phyloP scores from a whole-genome alignment of 2,329 filamentous ascomycete species.

The Ilyonectria robusta region DNA sequence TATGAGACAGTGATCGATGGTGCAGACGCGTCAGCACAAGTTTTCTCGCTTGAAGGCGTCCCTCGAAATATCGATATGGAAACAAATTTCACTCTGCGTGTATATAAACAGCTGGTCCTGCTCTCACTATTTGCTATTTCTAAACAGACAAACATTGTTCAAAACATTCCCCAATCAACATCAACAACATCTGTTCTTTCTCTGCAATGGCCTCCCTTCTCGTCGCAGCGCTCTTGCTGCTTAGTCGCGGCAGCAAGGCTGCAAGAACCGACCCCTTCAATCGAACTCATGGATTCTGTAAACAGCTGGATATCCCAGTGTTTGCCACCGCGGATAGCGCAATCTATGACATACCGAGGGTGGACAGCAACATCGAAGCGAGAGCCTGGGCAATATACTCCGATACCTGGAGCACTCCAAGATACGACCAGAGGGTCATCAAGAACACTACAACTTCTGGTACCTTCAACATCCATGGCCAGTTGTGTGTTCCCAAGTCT shows the following conservation, averaged over 20 bases:
- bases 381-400: conserved; percentile 40
- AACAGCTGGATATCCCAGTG: conserved; percentile 30
- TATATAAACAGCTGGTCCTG: background rate
- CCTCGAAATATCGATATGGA: too few relatives aligned
- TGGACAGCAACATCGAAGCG: conserved; percentile 47
- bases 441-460: conserved; percentile 28
- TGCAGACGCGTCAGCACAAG: too few relatives aligned
- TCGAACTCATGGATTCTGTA: conserved; percentile 19
- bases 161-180: background rate
- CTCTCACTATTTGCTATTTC: background rate
- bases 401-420: conserved; percentile 30
- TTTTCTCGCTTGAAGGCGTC: too few relatives aligned
- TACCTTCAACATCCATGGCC: conserved; percentile 36
- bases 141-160: background rate
- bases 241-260: background rate
- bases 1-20: background rate
- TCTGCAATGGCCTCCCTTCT: conserved; percentile 4
- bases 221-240: background rate
- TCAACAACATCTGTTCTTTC: background rate
- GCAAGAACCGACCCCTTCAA: background rate
- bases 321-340: conserved; percentile 27
- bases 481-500: conserved; percentile 36
- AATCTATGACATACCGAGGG: conserved; percentile 15
- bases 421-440: conserved; percentile 11
- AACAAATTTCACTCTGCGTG: background rate